These are phyloP conservation scores for Rhytidiadelphus loreus DNA, from an alignment of 225 moss, liverwort and hornwort species.

Conservation along the genomic window DNA sequence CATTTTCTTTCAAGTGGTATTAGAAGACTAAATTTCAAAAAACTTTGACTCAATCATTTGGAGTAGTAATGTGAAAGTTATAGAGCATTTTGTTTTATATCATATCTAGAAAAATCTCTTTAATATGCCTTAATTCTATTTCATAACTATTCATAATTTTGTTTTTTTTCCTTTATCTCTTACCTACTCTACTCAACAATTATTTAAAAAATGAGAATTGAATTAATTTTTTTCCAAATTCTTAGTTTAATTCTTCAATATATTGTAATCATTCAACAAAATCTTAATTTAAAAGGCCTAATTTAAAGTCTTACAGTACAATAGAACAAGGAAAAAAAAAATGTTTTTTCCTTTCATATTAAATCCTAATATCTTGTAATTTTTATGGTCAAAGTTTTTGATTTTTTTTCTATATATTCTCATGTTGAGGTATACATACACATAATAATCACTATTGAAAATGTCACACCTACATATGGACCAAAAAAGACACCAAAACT, in stretches of 20 bases:
- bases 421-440: not conserved
- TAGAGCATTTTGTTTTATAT: too few relatives aligned
- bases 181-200: not conserved
- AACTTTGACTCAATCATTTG: too few relatives aligned
- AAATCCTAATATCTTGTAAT: not conserved
- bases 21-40: not conserved
- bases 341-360: not conserved
- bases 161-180: not conserved
- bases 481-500: not conserved
- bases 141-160: not conserved
- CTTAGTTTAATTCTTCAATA: not conserved
- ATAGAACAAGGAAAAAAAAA: fast-evolving
- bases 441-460: not conserved
- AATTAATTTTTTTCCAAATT: not conserved
- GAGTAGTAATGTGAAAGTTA: too few relatives aligned
- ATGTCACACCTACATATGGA: not conserved
- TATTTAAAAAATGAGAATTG: not conserved
- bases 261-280: not conserved
- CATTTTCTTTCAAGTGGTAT: not conserved
- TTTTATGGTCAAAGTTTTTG: not conserved
- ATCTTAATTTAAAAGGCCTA: not conserved
- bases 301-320: not conserved
- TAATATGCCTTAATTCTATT: too few relatives aligned
- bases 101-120: too few relatives aligned
- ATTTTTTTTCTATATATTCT: not conserved